Evolutionary conservation across 2,329 filamentous ascomycete species (phyloP), one percentile per base, ranked within the genome.

Genomic region (Fusarium circinatum): DNA sequence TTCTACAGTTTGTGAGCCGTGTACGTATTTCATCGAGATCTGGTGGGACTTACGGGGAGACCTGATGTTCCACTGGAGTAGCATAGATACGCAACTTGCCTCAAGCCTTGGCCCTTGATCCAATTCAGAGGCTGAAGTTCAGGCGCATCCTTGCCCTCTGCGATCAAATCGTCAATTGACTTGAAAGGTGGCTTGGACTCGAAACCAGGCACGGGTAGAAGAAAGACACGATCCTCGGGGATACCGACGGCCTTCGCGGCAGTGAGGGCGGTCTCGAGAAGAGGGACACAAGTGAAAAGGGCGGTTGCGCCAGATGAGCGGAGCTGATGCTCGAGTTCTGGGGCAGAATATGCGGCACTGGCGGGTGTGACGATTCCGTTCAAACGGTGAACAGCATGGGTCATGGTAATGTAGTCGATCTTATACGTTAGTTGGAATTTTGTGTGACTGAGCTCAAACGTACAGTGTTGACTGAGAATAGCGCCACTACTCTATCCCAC

Each of bases 381-480:
- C 20, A 95, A 83, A 64, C 92, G 88, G 80, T 96, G 94, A 22
- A 93, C 87, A 7, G 93, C 92, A 87, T 93, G 94, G 44, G 89
- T 89, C 36, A 94, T 83, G 9, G 93, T 89, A 69, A 95, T 83
- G 60, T 92, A 94, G 81, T 96, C 93, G 71, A 96, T 90, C 89
- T 94, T 28, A 41, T 20, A 30, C 18, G 56, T 57, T 41, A 68
- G 51, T n/a, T 24, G 18, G 26, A 13, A 6, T 28, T 28, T 22
- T 34, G 20, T 18, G 30, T 55, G 32, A 36, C 36, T 42, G 51
- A 34, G 24, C 32, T 28, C 30, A 13, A 17, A 78, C 88, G 68
- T 82, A 94, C 92, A 36, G 93, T 94, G 80, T 97, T 97, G 67
- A 95, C 82, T n/a, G 92, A 91, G 83, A 94, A 97, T 34, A 95